Conservation (phyloP, 2,329 filamentous ascomycete genomes). For the Plenodomus tracheiphilus region DNA sequence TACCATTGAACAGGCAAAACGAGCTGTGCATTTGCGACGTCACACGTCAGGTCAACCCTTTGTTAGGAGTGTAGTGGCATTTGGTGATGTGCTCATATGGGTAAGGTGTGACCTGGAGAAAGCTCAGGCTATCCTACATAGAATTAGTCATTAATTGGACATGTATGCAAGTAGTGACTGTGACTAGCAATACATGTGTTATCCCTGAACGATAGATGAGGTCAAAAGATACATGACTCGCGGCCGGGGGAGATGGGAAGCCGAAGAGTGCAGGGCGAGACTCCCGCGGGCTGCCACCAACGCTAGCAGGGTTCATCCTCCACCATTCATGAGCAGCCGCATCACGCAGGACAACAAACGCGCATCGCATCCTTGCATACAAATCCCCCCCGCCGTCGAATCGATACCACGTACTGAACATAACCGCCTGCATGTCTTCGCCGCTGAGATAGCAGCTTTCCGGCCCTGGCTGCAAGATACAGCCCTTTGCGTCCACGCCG, state of each 20-base stretch:
- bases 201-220: not conserved
- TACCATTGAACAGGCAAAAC: not conserved
- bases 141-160: not conserved
- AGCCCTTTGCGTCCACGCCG: conserved; percentile 23
- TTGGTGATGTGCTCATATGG: no score
- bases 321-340: conserved; percentile 18
- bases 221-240: not conserved
- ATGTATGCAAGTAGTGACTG: not conserved
- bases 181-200: not conserved
- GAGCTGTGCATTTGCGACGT: not conserved
- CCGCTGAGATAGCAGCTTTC: conserved; percentile 38
- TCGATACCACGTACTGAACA: not conserved
- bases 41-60: not conserved
- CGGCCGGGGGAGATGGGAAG: not conserved
- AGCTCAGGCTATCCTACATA: not conserved
- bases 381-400: not conserved
- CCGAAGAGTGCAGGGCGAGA: not conserved
- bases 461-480: conserved; percentile 29
- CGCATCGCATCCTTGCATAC: conserved; percentile 10
- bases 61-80: no score
- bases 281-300: not conserved
- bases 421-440: conserved; percentile 35
- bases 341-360: conserved; percentile 32
- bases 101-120: not conserved
- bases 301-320: conserved; percentile 21